Conservation (phyloP, 768 basidiomycete genomes). For the Botryobasidium botryosum region DNA sequence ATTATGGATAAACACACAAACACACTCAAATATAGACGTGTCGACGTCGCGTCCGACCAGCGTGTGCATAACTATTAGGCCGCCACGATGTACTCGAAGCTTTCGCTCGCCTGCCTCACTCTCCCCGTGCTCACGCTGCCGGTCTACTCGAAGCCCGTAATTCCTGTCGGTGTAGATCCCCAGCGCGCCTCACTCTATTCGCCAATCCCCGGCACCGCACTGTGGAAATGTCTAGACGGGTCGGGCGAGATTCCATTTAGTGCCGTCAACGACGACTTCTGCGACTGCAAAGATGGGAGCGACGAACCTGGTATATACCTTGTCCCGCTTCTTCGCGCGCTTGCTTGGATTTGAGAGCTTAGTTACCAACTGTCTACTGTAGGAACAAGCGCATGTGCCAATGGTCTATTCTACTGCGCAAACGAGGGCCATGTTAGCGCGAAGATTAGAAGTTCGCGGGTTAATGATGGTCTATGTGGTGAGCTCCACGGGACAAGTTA, state of each 20-base stretch:
- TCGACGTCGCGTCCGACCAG: no score
- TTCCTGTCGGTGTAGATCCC: not conserved
- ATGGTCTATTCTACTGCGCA: constrained; percentile 61
- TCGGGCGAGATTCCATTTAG: constrained; percentile 61
- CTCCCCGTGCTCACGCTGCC: no score
- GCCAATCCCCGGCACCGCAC: constrained; percentile 16
- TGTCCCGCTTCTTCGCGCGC: not conserved
- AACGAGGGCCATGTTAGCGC: constrained; percentile 82
- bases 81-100: no score
- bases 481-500: no score
- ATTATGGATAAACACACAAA: no score
- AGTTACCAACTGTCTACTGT: constrained; percentile 3
- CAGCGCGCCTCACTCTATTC: not conserved
- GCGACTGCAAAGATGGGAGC: constrained; percentile 87
- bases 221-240: constrained; percentile 71
- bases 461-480: constrained; percentile 92
- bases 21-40: no score
- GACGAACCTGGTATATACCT: constrained; percentile 66
- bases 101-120: no score
- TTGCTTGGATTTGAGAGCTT: not conserved
- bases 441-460: constrained; percentile 59
- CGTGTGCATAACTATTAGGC: no score
- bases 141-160: no score
- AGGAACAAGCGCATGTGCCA: constrained; percentile 78
- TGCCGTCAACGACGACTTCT: constrained; percentile 86